Percentiles rank a stretch among this genome's conserved stretches.
phyloP scores from a whole-genome alignment of 495 filamentous ascomycete species.

The Trichoderma reesei region DNA sequence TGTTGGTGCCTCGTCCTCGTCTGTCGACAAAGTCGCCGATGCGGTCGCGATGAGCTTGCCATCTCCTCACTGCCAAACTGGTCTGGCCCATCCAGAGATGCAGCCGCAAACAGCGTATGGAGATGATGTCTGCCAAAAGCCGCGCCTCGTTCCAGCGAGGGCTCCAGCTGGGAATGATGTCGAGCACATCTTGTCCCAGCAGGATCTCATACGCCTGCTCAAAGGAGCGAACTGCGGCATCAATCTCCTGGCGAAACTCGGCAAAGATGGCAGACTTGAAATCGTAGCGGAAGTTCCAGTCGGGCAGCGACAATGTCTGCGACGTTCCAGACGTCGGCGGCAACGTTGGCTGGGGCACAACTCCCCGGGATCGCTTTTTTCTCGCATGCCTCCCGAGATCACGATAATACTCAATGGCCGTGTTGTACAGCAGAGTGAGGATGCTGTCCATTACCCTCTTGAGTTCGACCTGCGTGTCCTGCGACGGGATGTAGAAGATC shows the following conservation, averaged over 20 bases:
- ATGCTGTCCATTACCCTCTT: constrained; percentile 50
- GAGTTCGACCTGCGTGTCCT: constrained; percentile 44
- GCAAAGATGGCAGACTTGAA: constrained; percentile 85
- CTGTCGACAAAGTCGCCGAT: constrained; percentile 68
- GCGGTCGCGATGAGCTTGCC: constrained; percentile 61
- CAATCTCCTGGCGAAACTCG: constrained; percentile 85
- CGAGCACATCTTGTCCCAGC: constrained; percentile 70
- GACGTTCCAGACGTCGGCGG: constrained; percentile 74
- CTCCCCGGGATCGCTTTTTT: constrained; percentile 68
- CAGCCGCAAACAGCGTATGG: constrained; percentile 70
- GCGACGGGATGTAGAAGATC: constrained; percentile 50
- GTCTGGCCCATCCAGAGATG: constrained; percentile 66
- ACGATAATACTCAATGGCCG: constrained; percentile 74
- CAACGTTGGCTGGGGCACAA: constrained; percentile 70
- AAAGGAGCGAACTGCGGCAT: constrained; percentile 70
- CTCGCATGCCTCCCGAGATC: constrained; percentile 81
- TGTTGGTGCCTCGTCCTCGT: constrained; percentile 68
- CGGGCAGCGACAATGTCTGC: constrained; percentile 68
- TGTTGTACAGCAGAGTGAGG: constrained; percentile 54
- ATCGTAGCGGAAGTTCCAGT: constrained; percentile 87
- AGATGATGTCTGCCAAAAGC: constrained; percentile 66
- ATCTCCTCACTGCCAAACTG: constrained; percentile 63
- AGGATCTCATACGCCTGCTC: constrained; percentile 76
- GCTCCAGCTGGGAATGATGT: constrained; percentile 78
- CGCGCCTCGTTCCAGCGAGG: constrained; percentile 79